Base-by-base conservation (phyloP, 108 stramenopile species). In the Chaetoceros muelleri region DNA sequence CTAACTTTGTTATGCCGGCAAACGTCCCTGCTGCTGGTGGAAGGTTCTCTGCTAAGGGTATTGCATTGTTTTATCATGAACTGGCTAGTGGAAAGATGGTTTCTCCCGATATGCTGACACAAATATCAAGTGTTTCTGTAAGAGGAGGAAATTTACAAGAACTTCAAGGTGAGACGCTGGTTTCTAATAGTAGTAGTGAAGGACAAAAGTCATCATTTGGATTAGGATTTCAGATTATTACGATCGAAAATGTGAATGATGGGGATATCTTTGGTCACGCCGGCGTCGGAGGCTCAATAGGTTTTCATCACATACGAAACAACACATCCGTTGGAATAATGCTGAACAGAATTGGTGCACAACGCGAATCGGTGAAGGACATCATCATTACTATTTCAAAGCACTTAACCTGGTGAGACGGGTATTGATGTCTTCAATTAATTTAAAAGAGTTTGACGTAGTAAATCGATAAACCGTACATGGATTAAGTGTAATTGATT, bases 301-400 rank as follows among this genome's bases (percentile, higher is more conserved):
- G 59, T 3, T 67, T 67, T 46, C 22, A 34, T 25, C 60, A 67
- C 40, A 30, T 3, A 44, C n/a, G 20, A 13, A 55, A 44, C 2
- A 58, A 58, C 2, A 16, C 53, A 19, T 28, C 40, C 24, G 52
- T 67, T 5, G 59, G 57, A 1, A 34, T 67, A 3, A 67, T 60
- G 66, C 16, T 60, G 20, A 67, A 67, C 46, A 67, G 13, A 40
- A 13, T 40, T 40, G 34, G 34, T 10, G 13, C 34, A 40, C 5
- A 40, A 10, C 5, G 13, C 5, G 8, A 40, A 40, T 13, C 34
- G 34, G 34, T 13, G 13, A 40, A 13, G 13, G 34, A 40, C 5
- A 40, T 40, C 34, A 40, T 40, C 13, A 5, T 10, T 10, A 13
- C 13, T 10, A 5, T 40, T 5, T 40, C 34, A 13, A 40, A 40